A percentile compares a stretch with the other conserved stretches of the same genome.
phyloP scores from a whole-genome alignment of 345 rosid genomes.

The Gossypium thurberi region DNA sequence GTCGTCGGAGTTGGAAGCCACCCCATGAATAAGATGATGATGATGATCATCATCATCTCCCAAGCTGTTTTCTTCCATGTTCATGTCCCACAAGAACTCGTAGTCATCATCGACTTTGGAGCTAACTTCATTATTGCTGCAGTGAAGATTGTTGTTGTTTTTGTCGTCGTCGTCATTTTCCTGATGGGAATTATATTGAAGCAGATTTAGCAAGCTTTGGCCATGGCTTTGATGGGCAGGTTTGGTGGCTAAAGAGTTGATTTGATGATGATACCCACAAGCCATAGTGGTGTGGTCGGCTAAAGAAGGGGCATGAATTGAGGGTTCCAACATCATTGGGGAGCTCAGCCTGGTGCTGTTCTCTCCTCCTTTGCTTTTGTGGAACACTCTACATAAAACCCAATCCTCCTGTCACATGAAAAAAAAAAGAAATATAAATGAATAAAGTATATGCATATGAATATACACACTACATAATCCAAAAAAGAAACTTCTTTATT shows the following conservation, averaged over 20 bases:
- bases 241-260: constrained; percentile 24
- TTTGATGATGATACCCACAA: constrained; percentile 25
- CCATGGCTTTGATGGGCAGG: constrained; percentile 24
- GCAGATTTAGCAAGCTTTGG: constrained; percentile 36
- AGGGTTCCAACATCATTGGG: constrained; percentile 24
- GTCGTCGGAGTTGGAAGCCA: constrained; percentile 31
- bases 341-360: constrained; percentile 21
- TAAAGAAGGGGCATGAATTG: constrained; percentile 15
- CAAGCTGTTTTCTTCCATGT: constrained; percentile 32
- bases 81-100: constrained; percentile 50
- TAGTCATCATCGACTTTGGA: constrained; percentile 33
- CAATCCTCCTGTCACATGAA: constrained; percentile 67
- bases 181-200: constrained; percentile 27
- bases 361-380: constrained; percentile 49
- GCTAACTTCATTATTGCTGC: constrained; percentile 15
- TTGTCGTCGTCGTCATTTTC: constrained; percentile 19
- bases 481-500: too few species aligned
- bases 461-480: too few species aligned
- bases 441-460: too few species aligned
- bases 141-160: constrained; percentile 3
- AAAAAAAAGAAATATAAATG: too few species aligned
- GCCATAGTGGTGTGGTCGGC: constrained; percentile 1
- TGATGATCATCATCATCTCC: background rate
- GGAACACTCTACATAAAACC: constrained; percentile 88
- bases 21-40: constrained; percentile 16